phyloP scores from a whole-genome alignment of 1,284 basidiomycete genomes.

The Leccinum variabile region DNA sequence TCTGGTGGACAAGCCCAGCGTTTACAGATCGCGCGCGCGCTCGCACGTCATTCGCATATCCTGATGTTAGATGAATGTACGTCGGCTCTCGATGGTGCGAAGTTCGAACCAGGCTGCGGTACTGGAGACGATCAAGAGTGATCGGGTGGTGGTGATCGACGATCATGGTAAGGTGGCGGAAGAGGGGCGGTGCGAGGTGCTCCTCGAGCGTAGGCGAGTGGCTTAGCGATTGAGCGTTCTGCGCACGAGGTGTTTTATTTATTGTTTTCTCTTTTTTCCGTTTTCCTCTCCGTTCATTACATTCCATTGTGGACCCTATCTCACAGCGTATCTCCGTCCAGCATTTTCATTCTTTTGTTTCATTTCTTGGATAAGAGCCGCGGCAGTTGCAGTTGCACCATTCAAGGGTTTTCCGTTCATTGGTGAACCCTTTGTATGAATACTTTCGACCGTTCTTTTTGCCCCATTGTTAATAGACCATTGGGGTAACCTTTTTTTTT shows the following conservation, averaged over 20 bases:
- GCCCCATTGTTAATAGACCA: too few species aligned
- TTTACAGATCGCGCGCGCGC: too few species aligned
- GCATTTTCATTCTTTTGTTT: background rate
- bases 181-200: slow-evolving; percentile 27
- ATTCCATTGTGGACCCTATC: background rate
- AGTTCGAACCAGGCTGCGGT: too few species aligned
- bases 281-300: background rate
- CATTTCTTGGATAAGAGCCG: background rate
- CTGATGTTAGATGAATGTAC: too few species aligned
- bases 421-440: slow-evolving; percentile 5
- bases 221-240: slow-evolving; percentile 45
- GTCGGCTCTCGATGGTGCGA: too few species aligned
- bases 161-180: too few species aligned
- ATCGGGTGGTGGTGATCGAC: too few species aligned
- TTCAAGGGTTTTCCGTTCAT: slow-evolving; percentile 2
- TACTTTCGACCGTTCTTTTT: slow-evolving; percentile 13
- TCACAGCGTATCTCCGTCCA: background rate
- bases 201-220: slow-evolving; percentile 75
- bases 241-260: background rate
- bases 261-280: background rate
- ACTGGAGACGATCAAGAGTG: too few species aligned
- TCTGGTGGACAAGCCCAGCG: too few species aligned
- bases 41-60: too few species aligned
- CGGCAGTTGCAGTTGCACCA: background rate
- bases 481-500: background rate